Base-by-base conservation (phyloP, 495 filamentous ascomycete genomes). In the Penicillium turbatum region DNA sequence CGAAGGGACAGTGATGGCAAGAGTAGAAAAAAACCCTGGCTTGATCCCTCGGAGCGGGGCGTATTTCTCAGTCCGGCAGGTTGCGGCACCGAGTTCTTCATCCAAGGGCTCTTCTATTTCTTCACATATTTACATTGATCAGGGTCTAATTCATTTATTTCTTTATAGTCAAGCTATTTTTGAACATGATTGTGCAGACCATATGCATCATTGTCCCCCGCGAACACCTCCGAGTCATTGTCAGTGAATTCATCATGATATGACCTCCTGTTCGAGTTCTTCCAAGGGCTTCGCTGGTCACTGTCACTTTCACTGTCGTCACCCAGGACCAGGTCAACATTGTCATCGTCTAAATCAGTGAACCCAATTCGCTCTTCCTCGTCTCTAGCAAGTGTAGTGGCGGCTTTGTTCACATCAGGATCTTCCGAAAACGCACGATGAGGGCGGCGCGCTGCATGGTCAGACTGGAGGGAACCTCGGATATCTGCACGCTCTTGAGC, bases 401-500 rank as follows among this genome's bases (percentile, higher is more conserved):
- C 71, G 13, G 76, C 77, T 5, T 61, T 54, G 38, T 77, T 73
- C 31, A 64, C 70, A 46, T 71, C 68, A 3, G 69, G 66, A 35
- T 79, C 76, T 24, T 79, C 75, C 17, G 76, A 71, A 48, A 78
- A 80, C 19, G 60, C 62, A 50, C 57, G 60, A 47, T 73, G 73
- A 26, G 65, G 69, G 50, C 67, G 67, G 45, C 68, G 66, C 27
- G 68, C 63, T 42, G 71, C 69, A 61, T 76, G 72, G 37, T 73
- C 72, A 13, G 59, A 63, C 34, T 74, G 54, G 26, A 73, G 56
- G 8, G 74, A 74, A 13, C 61, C 62, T 59, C 71, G 75, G 34
- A 71, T 72, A 57, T 64, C 78, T n/a, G 61, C 73, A 11, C 80
- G 81, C 65, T 92, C 92, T 59, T 90, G 86, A n/a, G 77, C 79